These are phyloP conservation scores for Parathielavia appendiculata DNA, from an alignment of 495 filamentous ascomycete species.

Conservation along the genomic window DNA sequence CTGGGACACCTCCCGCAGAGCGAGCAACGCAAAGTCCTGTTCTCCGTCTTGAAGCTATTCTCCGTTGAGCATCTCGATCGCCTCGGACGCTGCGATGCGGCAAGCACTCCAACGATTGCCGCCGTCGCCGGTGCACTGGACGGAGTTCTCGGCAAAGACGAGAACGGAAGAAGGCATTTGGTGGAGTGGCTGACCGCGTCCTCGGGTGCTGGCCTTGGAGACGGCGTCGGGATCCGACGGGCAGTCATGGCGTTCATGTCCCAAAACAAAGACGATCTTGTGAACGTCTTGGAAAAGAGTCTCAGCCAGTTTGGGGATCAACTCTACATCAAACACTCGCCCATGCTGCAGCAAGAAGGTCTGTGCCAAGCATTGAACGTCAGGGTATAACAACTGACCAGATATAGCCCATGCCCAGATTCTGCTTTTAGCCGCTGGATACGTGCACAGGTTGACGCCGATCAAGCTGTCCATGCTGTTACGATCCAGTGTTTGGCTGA, in stretches of 20 bases:
- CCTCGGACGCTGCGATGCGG: conserved; percentile 27
- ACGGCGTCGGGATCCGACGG: conserved; percentile 57
- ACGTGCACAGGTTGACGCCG: conserved; percentile 58
- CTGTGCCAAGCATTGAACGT: conserved; percentile 18
- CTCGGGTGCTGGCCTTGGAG: conserved; percentile 60
- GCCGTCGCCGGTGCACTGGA: conserved; percentile 46
- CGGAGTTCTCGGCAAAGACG: conserved; percentile 33
- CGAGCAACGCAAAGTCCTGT: conserved; percentile 56
- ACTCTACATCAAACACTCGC: conserved; percentile 78
- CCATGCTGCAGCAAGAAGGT: conserved; percentile 84
- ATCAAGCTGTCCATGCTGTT: conserved; percentile 57
- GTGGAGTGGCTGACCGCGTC: conserved; percentile 63
- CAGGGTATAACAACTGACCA: conserved; percentile 28
- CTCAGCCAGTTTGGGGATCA: conserved; percentile 76
- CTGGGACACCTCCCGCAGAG: conserved; percentile 46
- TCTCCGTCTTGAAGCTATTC: conserved; percentile 54
- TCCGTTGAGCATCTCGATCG: conserved; percentile 49
- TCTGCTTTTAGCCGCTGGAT: conserved; percentile 71
- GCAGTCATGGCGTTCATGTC: conserved; percentile 59
- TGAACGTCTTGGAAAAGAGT: conserved; percentile 57
- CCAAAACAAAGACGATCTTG: conserved; percentile 48
- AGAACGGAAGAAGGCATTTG: conserved; percentile 47
- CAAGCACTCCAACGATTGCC: conserved; percentile 37
- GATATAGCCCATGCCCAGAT: conserved; percentile 65
- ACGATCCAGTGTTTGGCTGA: conserved; percentile 67